Evolutionary conservation across 2,329 filamentous ascomycete genomes (phyloP).

Genomic region (Penicillium sp.): DNA sequence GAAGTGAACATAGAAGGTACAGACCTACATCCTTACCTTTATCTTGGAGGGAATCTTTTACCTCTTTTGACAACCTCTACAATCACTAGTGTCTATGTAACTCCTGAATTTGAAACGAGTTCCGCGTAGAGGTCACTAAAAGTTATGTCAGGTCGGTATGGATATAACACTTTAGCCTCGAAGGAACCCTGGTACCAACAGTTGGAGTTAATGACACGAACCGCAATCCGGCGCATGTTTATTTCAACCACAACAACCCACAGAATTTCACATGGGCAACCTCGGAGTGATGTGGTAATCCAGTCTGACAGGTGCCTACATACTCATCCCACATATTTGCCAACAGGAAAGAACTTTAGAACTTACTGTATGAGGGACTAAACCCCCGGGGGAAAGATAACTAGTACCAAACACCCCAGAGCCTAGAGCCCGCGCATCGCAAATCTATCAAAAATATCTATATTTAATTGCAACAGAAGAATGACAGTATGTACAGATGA

Average conservation of each 20-base stretch:
- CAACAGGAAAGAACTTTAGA: conserved; percentile 20
- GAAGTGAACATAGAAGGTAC: not conserved
- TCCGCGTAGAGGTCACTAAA: too few relatives aligned
- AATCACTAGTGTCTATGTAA: too few relatives aligned
- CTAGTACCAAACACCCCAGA: not conserved
- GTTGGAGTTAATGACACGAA: too few relatives aligned
- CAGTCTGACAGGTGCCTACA: conserved; percentile 11
- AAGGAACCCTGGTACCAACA: not conserved
- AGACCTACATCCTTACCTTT: not conserved
- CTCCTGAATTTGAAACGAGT: too few relatives aligned
- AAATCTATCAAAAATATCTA: not conserved
- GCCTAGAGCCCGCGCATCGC: not conserved
- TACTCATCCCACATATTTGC: too few relatives aligned
- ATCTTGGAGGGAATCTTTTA: not conserved
- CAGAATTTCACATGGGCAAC: conserved; percentile 28
- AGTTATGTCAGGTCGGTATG: too few relatives aligned
- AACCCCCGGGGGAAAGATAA: not conserved
- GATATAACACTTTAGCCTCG: too few relatives aligned
- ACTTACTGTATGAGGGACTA: not conserved
- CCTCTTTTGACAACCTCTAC: not conserved
- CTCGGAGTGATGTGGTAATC: conserved; percentile 43
- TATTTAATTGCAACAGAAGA: not conserved
- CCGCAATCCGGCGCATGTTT: not conserved
- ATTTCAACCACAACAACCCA: not conserved
- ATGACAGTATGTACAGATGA: not conserved